Base-by-base conservation (phyloP, 2,329 filamentous ascomycete species). In the Aspergillus texensis region DNA sequence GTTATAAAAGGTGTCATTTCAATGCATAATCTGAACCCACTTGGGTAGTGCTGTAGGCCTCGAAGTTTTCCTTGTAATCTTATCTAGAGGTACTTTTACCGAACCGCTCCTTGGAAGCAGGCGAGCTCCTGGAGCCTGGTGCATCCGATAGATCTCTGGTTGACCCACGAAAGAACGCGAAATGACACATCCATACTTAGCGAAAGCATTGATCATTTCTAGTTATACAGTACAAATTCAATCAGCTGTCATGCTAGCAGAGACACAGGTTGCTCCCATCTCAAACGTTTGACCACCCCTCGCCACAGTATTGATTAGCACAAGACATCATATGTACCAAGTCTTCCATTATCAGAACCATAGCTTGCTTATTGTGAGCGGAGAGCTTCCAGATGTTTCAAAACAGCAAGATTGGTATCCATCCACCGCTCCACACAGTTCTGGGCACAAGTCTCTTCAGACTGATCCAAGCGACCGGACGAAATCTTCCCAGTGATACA, bases 361-460 rank as follows among this genome's bases (percentile, higher is more conserved):
- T 24, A 30, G 45, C 14, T n/a, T 11, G n/a, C 30, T 62, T 70
- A 79, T 67, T 79, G 74, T 41, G 77, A 76, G 65, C 85, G 80
- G 79, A 91, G 80, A 65, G 79, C 86, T 77, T 95, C 89, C 73
- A 98, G 81, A 77, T 97, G 91, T 83, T 89, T 90, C 79, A 97
- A 83, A n/a, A 96, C 91, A 59, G 92, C 83, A 68, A 91, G 81
- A 80, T 94, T 95, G 67, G 93, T 87, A 79, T 99, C 95, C 81
- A 98, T 85, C 81, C 96, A 98, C 62, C 95, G 86, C 73, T 97
- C 92, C 62, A 98, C 93, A 75, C 95, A 99, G 83, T 97, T 97
- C 77, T 89, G 84, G 77, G 97, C 86, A 79, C 95, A 99, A 10
- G 84, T 81, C 82, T 95, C 90, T 82, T 99, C 95, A 65, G 80